These are phyloP conservation scores for Trichoderma harzianum DNA, from an alignment of 2,329 filamentous ascomycete genomes.

Conservation along the genomic window DNA sequence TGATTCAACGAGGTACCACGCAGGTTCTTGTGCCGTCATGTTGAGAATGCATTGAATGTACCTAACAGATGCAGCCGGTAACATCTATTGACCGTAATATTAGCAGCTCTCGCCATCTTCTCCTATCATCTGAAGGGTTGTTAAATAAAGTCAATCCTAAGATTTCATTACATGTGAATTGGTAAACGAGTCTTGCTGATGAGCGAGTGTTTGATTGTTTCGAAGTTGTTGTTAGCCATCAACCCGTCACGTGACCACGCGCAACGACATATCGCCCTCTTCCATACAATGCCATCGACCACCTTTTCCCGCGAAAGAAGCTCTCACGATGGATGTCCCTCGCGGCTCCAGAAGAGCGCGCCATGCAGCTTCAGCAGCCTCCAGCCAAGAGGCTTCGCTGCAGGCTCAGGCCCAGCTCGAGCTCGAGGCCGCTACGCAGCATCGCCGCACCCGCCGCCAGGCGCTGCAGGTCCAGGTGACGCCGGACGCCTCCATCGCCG, in stretches of 20 bases:
- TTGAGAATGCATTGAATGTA: not conserved
- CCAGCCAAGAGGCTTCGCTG: constrained; percentile 16
- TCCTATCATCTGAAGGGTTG: too few relatives aligned
- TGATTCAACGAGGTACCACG: not conserved
- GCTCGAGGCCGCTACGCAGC: constrained; percentile 13
- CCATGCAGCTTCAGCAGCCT: constrained; percentile 27
- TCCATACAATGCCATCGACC: not conserved
- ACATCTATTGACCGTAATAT: too few relatives aligned
- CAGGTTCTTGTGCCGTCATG: not conserved
- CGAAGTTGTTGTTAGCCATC: not conserved
- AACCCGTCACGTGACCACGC: constrained; percentile 2
- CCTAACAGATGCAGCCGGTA: too few relatives aligned
- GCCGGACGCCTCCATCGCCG: constrained; percentile 11
- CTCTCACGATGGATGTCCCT: constrained; percentile 28
- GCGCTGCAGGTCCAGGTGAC: constrained; percentile 21
- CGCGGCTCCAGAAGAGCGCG: constrained; percentile 32
- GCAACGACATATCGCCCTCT: not conserved
- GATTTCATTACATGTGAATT: not conserved
- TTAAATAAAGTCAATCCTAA: not conserved
- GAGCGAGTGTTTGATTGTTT: not conserved
- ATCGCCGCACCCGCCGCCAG: constrained; percentile 1
- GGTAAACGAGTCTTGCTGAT: not conserved
- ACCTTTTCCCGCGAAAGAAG: not conserved
- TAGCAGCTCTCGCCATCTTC: not conserved
- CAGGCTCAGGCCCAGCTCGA: constrained; percentile 16